These are phyloP conservation scores for Auriscalpium vulgare DNA, from an alignment of 768 basidiomycete species.

Conservation along the genomic window DNA sequence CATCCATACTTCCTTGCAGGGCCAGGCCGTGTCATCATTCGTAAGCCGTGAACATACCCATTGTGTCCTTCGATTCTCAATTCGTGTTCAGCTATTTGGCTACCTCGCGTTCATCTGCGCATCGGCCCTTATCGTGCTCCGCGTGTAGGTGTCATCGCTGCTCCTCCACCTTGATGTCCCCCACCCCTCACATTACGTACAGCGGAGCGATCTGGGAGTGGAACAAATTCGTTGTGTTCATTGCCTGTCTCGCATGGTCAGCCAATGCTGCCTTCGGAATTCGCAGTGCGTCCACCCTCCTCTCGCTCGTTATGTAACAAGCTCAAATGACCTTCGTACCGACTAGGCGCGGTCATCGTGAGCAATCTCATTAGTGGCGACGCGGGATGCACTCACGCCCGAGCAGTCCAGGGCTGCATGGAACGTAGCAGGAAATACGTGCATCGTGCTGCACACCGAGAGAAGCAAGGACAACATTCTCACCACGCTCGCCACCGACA, in stretches of 20 bases:
- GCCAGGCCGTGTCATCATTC: neutral
- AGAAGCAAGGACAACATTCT: neutral
- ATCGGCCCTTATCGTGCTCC: slow-evolving; percentile 5
- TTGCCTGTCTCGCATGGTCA: too few species aligned
- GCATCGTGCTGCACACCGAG: neutral
- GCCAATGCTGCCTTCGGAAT: too few species aligned
- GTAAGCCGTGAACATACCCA: neutral
- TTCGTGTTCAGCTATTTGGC: neutral
- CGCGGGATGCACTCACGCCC: neutral
- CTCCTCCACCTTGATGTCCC: too few species aligned
- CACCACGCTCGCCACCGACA: slow-evolving; percentile 4
- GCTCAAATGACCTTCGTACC: too few species aligned
- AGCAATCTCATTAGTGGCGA: too few species aligned
- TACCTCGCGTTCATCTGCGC: neutral
- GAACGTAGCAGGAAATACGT: neutral
- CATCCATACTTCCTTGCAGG: neutral
- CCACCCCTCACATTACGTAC: too few species aligned
- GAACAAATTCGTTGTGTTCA: too few species aligned
- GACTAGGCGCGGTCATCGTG: too few species aligned
- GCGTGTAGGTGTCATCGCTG: neutral
- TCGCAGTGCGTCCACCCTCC: neutral
- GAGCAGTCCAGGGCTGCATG: neutral
- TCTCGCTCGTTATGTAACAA: too few species aligned
- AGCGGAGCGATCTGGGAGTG: too few species aligned
- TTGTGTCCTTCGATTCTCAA: too few species aligned